These are phyloP conservation scores for Multifurca ochricompacta DNA, from an alignment of 768 basidiomycete genomes.

Conservation along the genomic window DNA sequence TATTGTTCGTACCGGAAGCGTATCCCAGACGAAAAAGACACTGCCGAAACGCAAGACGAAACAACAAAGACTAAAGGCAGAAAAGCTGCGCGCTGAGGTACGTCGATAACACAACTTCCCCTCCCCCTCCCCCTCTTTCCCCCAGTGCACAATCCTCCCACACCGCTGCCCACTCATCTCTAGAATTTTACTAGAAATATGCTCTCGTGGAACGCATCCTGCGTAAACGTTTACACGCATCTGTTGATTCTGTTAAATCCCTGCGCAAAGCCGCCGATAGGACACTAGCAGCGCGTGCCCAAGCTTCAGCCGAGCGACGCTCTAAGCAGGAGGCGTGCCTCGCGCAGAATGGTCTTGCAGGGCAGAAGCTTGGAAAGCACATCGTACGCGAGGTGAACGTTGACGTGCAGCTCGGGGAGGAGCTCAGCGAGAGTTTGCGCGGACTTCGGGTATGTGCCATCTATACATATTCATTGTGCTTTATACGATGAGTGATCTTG, in stretches of 20 bases:
- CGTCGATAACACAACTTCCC: constrained; percentile 14
- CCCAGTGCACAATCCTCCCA: too few species aligned
- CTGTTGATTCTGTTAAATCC: constrained; percentile 47
- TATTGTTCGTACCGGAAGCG: constrained; percentile 21
- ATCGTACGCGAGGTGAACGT: constrained; percentile 58
- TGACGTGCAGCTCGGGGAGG: constrained; percentile 87
- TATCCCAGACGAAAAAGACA: constrained; percentile 31
- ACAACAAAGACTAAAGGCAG: constrained; percentile 63
- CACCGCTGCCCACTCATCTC: neutral
- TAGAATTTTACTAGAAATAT: constrained; percentile 42
- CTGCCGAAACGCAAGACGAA: constrained; percentile 47
- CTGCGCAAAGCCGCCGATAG: constrained; percentile 40
- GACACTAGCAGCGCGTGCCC: constrained; percentile 33
- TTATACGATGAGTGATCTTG: neutral
- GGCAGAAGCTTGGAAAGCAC: constrained; percentile 74
- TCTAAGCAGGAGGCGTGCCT: constrained; percentile 41
- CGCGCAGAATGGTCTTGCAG: constrained; percentile 54
- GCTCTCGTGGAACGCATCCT: constrained; percentile 50
- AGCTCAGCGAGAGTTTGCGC: constrained; percentile 77
- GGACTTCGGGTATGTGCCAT: constrained; percentile 60
- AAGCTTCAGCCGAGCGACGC: constrained; percentile 34
- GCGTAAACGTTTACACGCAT: constrained; percentile 52
- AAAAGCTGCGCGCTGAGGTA: constrained; percentile 57
- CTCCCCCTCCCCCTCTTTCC: neutral
- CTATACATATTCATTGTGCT: neutral